Evolutionary conservation across 306 rosid genomes (phyloP).

Genomic region (Cicer bijugum): DNA sequence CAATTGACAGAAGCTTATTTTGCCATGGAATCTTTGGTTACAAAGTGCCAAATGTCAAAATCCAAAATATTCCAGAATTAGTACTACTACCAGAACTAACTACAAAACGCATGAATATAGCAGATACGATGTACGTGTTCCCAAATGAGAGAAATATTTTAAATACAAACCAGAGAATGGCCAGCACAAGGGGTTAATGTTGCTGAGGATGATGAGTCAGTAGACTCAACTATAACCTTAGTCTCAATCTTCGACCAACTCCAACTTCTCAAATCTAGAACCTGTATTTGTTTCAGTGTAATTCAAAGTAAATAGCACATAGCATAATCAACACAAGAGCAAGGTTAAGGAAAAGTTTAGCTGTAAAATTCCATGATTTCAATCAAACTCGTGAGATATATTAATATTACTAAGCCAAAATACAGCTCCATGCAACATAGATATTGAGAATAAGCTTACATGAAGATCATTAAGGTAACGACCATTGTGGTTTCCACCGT

Average conservation of each 20-base stretch:
- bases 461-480: slow-evolving; percentile 91
- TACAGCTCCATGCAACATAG: slow-evolving; percentile 23
- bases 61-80: slow-evolving; percentile 38
- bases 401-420: slow-evolving; percentile 10
- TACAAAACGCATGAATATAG: slow-evolving; percentile 20
- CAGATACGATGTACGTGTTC: neutral
- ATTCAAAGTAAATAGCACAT: slow-evolving; percentile 1
- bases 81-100: slow-evolving; percentile 19
- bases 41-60: slow-evolving; percentile 26
- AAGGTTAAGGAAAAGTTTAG: slow-evolving; percentile 14
- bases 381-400: slow-evolving; percentile 33
- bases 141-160: slow-evolving; percentile 1
- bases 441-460: slow-evolving; percentile 58
- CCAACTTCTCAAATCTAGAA: slow-evolving; percentile 90
- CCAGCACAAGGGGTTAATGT: slow-evolving; percentile 77
- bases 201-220: slow-evolving; percentile 41
- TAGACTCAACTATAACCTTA: slow-evolving; percentile 53
- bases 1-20: slow-evolving; percentile 76
- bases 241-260: slow-evolving; percentile 81
- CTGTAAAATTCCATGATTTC: slow-evolving; percentile 1
- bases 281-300: slow-evolving; percentile 57
- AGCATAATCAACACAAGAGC: slow-evolving; percentile 22
- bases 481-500: slow-evolving; percentile 98
- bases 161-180: slow-evolving; percentile 85
- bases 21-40: slow-evolving; percentile 78